Evolutionary conservation across 257 asterid genomes (phyloP), one percentile per base, ranked within the genome.

Genomic region (Capsicum pubescens): DNA sequence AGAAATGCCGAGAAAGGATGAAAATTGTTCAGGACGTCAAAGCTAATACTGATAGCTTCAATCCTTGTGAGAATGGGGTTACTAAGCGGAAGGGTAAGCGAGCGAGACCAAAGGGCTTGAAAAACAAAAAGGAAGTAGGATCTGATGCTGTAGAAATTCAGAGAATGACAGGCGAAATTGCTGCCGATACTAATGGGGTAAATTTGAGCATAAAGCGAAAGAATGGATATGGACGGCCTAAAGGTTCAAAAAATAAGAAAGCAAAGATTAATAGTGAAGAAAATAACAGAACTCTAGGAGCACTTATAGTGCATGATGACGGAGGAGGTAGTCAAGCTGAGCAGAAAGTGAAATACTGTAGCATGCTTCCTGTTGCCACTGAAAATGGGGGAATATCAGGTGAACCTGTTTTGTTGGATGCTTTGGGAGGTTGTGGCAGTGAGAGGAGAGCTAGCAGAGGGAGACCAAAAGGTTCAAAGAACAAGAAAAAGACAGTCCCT

Each of bases 241-340:
- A 79, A 50, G 90, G 86, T 14, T 87, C 83, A 48, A 85, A 55
- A 58, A 79, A 77, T 21, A 86, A 86, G 84, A 86, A 64, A 69
- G 6, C 71, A 76, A 82, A 68, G 35, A 10, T 2, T 70, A 58
- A 56, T 15, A 77, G 82, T 54, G 82, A 77, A 77, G 50, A 54
- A 77, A 26, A 14, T 54, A 54, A 54, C 39, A 77, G 9, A 55
- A 77, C 82, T 77, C 50, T 64, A 6, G 64, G 63, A 54, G 82
- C 64, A 35, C 19, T 52, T 42, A 35, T 57, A 80, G 78, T 67
- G 36, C 13, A 42, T 48, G 63, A 82, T 50, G 44, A 57, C 6
- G 21, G 79, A 48, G 82, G 82, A 77, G 82, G 52, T 77, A 77
- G 50, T 54, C 82, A 54, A 15, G 66, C 82, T 54, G 50, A 54